Conservation (phyloP, 148 eudicot species). For the Dysphania ambrosioides region DNA sequence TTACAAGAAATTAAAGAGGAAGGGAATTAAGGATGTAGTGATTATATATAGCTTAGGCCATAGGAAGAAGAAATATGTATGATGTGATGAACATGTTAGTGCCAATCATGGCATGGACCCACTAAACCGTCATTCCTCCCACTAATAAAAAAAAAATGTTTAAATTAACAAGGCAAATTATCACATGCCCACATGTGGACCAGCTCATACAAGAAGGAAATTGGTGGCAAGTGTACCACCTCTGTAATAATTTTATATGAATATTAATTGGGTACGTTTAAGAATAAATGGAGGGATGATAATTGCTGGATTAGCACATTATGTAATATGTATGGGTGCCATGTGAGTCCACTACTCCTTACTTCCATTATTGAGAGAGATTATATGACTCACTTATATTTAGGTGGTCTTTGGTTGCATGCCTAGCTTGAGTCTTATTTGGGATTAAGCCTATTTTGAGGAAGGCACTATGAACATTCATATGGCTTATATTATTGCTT, state of each 20-base stretch:
- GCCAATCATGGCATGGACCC: slow-evolving; percentile 29
- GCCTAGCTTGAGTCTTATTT: neutral
- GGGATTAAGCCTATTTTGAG: neutral
- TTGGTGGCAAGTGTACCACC: slow-evolving; percentile 8
- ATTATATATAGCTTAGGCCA: too few species aligned
- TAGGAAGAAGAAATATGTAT: too few species aligned
- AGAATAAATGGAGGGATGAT: neutral
- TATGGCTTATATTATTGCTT: too few species aligned
- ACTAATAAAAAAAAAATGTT: neutral
- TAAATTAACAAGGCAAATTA: slow-evolving; percentile 9
- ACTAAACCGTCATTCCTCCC: slow-evolving; percentile 23
- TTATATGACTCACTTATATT: neutral
- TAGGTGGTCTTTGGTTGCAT: neutral
- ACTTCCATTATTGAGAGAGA: slow-evolving; percentile 19
- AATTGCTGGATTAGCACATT: slow-evolving; percentile 10
- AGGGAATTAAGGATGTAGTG: too few species aligned
- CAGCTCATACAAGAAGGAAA: slow-evolving; percentile 21
- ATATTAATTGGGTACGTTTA: neutral
- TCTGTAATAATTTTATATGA: too few species aligned
- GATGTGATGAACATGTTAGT: slow-evolving; percentile 22
- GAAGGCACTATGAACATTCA: neutral
- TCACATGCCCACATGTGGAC: slow-evolving; percentile 35
- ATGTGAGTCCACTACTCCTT: slow-evolving; percentile 20
- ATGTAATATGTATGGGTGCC: slow-evolving; percentile 22
- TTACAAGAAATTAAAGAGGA: too few species aligned